Evolutionary conservation across 2,329 filamentous ascomycete species (phyloP), one percentile per base, ranked within the genome.

Genomic region (Chaetomiaceae sp.): DNA sequence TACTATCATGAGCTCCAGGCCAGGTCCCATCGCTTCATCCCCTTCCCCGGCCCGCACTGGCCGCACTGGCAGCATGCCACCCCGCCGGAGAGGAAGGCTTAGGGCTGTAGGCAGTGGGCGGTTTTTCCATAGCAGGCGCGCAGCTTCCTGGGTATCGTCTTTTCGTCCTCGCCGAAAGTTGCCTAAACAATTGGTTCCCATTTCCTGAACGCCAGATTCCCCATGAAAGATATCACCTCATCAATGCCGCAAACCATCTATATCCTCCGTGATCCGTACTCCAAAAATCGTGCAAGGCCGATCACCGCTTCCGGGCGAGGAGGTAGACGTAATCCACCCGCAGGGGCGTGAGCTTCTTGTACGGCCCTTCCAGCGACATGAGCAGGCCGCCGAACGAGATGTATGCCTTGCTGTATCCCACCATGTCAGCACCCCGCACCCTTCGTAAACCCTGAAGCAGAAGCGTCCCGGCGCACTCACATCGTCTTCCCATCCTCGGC

Each of bases 301-400:
- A 52, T 58, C 51, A 60, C 39, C 53, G 33, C 84, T 95, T 96
- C 83, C 96, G 99, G 63, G 95, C 77, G 56, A 97, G 80, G 57
- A 99, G 81, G 69, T 99, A 99, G 59, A 95, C 84, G 68, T 96
- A 87, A 70, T 99, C 94, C 65, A 96, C 92, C 64, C 91, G 84
- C 66, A 99, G 74, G 25, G 91, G 88, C 31, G 88, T 95, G 59
- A 99, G 82, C 77, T 96, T 96, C 79, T 94, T 95, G 72, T 95
- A 94, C 2, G 94, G 94, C 6, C 95, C 94, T 66, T 96, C 88
- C 52, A 99, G 80, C 64, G 87, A 90, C 74, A 97, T 85, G 65
- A 99, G 74, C 60, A 99, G 76, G 7, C 94, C 94, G 44, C 94
- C 94, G 65, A 96, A 99, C 1, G 91, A 96, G 63, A 95, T 81